Base-by-base conservation (phyloP, 2,329 filamentous ascomycete species). In the Lecanicillium sp. region DNA sequence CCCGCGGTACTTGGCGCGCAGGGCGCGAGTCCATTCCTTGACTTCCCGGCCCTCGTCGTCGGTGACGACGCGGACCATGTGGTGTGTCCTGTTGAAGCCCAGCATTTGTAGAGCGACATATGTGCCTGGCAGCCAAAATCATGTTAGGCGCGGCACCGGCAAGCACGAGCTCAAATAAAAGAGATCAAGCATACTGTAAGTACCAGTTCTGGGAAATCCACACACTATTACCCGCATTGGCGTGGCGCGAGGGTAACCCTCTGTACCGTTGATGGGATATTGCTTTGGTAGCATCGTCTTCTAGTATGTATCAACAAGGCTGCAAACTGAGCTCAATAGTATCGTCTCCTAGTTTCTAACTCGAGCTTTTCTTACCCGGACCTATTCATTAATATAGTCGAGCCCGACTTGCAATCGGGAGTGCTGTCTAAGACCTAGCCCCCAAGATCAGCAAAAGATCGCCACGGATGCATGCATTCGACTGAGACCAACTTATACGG, bases 81-180 rank as follows among this genome's bases (percentile, higher is more conserved):
- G 38, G 29, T 41, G 38, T 12, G 48, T 43, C 41, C 46, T 45
- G 15, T 41, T 29, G 30, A 50, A 48, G 33, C 43, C 43, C 25
- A 41, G 29, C 39, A 41, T 41, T 22, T 41, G 39, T 2, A 41
- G 39, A 2, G 39, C 39, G 14, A 29, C 34, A 18, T 41, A 34
- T 12, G 39, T 41, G 29, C 39, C 39, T 41, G 28, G 29, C 29
- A 15, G 11, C 29, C 14, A 13, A n/a, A 8, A 11, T 4, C 7
- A 14, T 9, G 29, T 33, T 16, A 40, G 33, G 4, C 16, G 12
- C 12, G 15, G 4, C 4, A 12, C 3, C 7, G 13, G 29, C 11
- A 18, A 19, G 17, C 18, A 22, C 9, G 5, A 11, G 9, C 29
- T 12, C 12, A 18, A 15, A 17, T 16, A 22, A n/a, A 12, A n/a